Percentiles rank a stretch among this genome's conserved stretches.
phyloP scores from a whole-genome alignment of 2,329 filamentous ascomycete genomes.

The Clathrospora elynae region DNA sequence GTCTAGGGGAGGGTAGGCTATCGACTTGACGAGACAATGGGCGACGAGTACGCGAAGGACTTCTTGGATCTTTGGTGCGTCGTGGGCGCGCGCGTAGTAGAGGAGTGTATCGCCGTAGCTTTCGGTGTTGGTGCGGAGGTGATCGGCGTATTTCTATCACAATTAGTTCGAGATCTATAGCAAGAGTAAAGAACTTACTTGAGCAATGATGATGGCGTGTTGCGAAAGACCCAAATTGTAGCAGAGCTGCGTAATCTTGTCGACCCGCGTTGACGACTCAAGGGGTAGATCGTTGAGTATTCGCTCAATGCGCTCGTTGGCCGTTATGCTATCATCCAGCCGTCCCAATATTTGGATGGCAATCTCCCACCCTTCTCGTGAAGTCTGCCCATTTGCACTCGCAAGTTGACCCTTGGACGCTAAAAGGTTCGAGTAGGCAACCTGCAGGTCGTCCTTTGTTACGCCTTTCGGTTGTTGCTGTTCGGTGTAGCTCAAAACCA shows the following conservation, averaged over 20 bases:
- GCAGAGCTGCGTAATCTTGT: conserved; percentile 80
- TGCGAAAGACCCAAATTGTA: conserved; percentile 76
- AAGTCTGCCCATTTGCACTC: conserved; percentile 36
- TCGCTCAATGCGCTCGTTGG: conserved; percentile 74
- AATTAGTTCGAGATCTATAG: conserved; percentile 22
- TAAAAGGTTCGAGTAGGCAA: conserved; percentile 74
- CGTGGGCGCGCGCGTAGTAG: conserved; percentile 88
- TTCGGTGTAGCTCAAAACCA: conserved; percentile 71
- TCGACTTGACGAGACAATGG: conserved; percentile 83
- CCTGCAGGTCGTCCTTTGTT: conserved; percentile 78
- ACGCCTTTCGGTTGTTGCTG: conserved; percentile 49
- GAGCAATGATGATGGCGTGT: conserved; percentile 79
- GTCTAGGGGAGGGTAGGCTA: conserved; percentile 71
- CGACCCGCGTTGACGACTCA: conserved; percentile 71
- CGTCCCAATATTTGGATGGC: conserved; percentile 82
- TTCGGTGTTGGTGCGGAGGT: conserved; percentile 71
- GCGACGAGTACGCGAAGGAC: conserved; percentile 87
- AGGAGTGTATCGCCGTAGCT: conserved; percentile 85
- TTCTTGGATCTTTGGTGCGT: conserved; percentile 76
- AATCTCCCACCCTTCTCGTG: conserved; percentile 81
- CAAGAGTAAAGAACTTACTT: conserved; percentile 62
- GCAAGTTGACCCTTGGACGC: conserved; percentile 52
- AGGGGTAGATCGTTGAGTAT: conserved; percentile 76
- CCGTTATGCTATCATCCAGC: conserved; percentile 73
- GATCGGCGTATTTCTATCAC: conserved; percentile 77